Conservation (phyloP, 352 stramenopile species). For the Globisporangium parvum region DNA sequence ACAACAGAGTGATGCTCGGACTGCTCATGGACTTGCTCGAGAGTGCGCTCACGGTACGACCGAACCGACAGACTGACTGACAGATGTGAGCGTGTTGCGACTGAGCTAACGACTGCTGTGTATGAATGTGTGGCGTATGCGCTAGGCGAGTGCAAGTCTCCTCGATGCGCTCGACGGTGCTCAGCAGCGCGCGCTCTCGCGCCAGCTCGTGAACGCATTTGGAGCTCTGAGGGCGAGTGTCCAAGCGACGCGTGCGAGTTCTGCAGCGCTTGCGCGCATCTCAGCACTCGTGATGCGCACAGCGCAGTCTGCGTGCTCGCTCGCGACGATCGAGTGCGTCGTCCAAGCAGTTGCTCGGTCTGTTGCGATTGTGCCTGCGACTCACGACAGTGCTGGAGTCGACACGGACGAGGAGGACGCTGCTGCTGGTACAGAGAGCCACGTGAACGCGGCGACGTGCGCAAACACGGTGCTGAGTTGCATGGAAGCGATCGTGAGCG, state of each 20-base stretch:
- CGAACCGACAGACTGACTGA: neutral
- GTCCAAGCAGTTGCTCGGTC: constrained; percentile 10
- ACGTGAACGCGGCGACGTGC: neutral
- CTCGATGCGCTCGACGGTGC: constrained; percentile 23
- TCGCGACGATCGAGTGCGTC: constrained; percentile 29
- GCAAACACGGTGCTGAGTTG: constrained; percentile 17
- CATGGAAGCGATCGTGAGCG: constrained; percentile 30
- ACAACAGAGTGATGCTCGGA: constrained; percentile 16
- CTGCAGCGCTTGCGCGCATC: constrained; percentile 14
- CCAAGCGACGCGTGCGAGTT: constrained; percentile 1
- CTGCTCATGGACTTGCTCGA: constrained; percentile 39
- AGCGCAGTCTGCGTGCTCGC: constrained; percentile 27
- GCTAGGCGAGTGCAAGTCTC: constrained; percentile 17
- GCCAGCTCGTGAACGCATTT: constrained; percentile 36
- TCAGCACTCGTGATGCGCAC: constrained; percentile 25
- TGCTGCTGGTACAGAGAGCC: neutral
- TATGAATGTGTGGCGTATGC: constrained; percentile 1
- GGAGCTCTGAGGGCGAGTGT: constrained; percentile 22
- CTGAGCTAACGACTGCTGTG: neutral
- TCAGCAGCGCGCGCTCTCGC: constrained; percentile 31
- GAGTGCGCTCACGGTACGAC: constrained; percentile 19
- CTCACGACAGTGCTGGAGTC: neutral
- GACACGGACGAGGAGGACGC: neutral
- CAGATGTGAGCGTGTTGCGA: neutral
- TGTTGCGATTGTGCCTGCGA: neutral